Conservation (phyloP, 1,139 yeast genomes). For the Sugiyamaella pinicola region DNA sequence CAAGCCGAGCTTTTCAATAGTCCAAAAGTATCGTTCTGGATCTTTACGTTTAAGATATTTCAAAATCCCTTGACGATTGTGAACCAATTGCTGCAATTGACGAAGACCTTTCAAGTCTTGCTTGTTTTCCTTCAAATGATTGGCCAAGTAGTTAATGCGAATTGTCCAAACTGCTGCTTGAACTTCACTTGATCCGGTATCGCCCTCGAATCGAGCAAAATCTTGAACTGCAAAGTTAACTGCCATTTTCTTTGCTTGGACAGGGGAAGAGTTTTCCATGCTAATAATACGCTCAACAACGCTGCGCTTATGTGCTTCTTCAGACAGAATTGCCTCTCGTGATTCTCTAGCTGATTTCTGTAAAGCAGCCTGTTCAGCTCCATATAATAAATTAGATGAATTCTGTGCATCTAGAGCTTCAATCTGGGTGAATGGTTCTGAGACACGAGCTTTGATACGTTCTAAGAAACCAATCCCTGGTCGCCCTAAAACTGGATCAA, state of each 20-base stretch:
- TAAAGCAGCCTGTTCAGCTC: constrained; percentile 68
- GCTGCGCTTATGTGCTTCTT: constrained; percentile 63
- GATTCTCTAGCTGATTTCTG: constrained; percentile 45
- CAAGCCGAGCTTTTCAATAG: constrained; percentile 84
- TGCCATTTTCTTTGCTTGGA: constrained; percentile 62
- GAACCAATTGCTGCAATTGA: constrained; percentile 76
- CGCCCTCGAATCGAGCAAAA: constrained; percentile 82
- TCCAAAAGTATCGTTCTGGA: constrained; percentile 81
- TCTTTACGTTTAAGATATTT: constrained; percentile 77
- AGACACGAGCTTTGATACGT: constrained; percentile 65
- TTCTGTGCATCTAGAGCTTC: constrained; percentile 47
- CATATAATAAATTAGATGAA: constrained; percentile 73
- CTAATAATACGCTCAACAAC: constrained; percentile 72
- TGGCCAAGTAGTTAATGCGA: constrained; percentile 73
- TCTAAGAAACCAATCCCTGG: constrained; percentile 65
- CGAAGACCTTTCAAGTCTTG: constrained; percentile 76
- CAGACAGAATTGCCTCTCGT: constrained; percentile 39
- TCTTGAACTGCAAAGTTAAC: constrained; percentile 69
- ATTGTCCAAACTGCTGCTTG: constrained; percentile 91
- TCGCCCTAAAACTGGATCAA: constrained; percentile 83
- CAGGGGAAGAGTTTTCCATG: constrained; percentile 67
- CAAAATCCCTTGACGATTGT: constrained; percentile 80
- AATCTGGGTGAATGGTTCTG: constrained; percentile 61
- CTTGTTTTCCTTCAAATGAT: constrained; percentile 69
- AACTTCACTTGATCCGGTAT: constrained; percentile 93